Evolutionary conservation across 345 rosid species (phyloP), one percentile per base, ranked within the genome.

Genomic region (Adansonia digitata): DNA sequence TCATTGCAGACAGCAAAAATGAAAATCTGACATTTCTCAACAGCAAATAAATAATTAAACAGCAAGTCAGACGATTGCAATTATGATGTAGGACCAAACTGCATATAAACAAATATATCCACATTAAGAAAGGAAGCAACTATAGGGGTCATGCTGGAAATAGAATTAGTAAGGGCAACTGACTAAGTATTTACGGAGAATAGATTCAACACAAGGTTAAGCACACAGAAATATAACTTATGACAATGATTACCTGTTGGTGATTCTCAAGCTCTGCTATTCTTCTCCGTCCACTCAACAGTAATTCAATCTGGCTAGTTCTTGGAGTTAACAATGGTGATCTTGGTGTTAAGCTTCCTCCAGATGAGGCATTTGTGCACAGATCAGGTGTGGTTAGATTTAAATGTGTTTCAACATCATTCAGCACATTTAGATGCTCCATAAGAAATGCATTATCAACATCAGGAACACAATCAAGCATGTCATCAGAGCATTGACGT

Each of bases 301-400:
- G 85, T 82, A 90, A 77, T 78, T 89, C 99, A 42, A 93, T 87
- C 82, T 95, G 98, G 81, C 83, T 91, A 68, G 86, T 82, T 77
- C 94, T 79, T 39, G 96, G 93, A 31, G 92, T 89, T 84, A 86
- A 72, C 75, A 89, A 83, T 48, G 97, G 98, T 39, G 98, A 92
- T 53, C 89, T 84, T 27, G 99, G 99, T 45, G 99, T 95, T 85
- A 87, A 84, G 87, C 97, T 93, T 84, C 92, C 99, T 37, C 71
- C 77, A 64, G 98, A 92, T 17, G 90, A 83, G 20, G 80, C 71
- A 74, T 83, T 89, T 20, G 79, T 69, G 69, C 85, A 93, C 52
- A n/a, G 57, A 84, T 86, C 90, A 72, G 79, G 60, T 55, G 81
- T 74, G 31, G 67, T 62, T 45, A 39, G 18, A 62, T 37, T 39